A percentile compares a stretch with the other conserved stretches of the same genome.
These are phyloP conservation scores for Globisporangium spinosum DNA, from an alignment of 352 stramenopile species.

Conservation along the genomic window DNA sequence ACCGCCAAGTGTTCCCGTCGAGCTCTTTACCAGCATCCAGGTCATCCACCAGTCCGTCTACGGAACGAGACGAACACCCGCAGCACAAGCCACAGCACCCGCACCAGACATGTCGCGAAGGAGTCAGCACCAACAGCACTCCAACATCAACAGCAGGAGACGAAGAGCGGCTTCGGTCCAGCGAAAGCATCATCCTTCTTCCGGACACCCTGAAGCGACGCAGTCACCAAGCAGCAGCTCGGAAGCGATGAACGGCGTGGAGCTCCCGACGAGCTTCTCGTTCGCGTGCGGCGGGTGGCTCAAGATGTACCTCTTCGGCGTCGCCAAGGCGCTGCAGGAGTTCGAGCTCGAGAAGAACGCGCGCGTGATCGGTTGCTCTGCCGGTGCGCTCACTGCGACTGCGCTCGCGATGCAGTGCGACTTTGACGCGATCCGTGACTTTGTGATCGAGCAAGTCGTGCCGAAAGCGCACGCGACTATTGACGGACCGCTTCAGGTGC, in stretches of 20 bases:
- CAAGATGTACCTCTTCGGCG: conserved; percentile 88
- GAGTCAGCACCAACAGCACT: background rate
- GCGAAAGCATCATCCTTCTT: background rate
- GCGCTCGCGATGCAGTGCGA: conserved; percentile 66
- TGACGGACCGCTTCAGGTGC: conserved; percentile 59
- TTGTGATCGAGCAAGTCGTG: conserved; percentile 52
- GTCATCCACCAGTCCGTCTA: background rate
- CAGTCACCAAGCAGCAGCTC: background rate
- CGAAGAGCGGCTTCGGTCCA: background rate
- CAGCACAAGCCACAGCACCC: background rate
- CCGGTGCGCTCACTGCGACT: conserved; percentile 68
- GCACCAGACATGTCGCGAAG: background rate
- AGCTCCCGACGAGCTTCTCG: conserved; percentile 53
- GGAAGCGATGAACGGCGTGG: background rate
- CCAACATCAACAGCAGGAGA: background rate
- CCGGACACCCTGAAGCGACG: background rate
- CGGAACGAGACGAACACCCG: background rate
- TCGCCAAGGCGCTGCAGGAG: conserved; percentile 82
- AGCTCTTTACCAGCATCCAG: background rate
- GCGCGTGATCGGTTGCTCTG: conserved; percentile 76
- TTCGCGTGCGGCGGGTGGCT: conserved; percentile 87
- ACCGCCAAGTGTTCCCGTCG: background rate
- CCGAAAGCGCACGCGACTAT: conserved; percentile 48
- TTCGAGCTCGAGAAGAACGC: conserved; percentile 54
- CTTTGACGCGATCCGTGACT: conserved; percentile 67